Conservation (phyloP, 2,329 filamentous ascomycete species). For the Tolypocladium capitatum region DNA sequence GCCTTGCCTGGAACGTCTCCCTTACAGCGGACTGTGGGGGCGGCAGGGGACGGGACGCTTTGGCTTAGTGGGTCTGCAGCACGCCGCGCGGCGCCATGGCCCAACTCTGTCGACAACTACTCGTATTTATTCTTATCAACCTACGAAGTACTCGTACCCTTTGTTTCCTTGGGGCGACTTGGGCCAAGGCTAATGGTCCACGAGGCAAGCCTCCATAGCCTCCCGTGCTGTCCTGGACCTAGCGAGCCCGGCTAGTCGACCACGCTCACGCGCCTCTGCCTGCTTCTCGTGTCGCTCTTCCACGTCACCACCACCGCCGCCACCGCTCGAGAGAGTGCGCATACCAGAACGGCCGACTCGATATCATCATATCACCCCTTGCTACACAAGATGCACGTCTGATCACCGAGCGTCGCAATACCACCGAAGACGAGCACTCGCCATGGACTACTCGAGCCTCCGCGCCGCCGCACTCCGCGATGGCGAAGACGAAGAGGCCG, state of each 20-base stretch:
- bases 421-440: neutral
- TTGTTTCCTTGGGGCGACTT: neutral
- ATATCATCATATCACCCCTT: too few species aligned
- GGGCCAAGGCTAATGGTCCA: neutral
- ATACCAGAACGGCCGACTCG: neutral
- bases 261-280: neutral
- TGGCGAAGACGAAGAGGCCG: conserved; percentile 86
- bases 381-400: neutral
- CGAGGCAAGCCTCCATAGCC: neutral
- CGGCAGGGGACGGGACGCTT: neutral
- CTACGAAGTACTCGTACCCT: too few species aligned
- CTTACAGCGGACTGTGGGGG: neutral
- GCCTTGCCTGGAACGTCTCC: too few species aligned
- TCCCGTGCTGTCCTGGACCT: neutral
- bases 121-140: neutral
- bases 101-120: neutral
- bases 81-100: neutral
- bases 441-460: conserved; percentile 62
- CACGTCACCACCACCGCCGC: neutral
- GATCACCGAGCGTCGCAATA: neutral
- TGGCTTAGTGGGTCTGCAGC: neutral
- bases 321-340: neutral
- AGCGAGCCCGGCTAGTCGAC: neutral
- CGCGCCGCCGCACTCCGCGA: conserved; percentile 77
- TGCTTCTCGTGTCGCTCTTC: neutral